Percentiles rank a stretch among this genome's conserved stretches.
phyloP scores from a whole-genome alignment of 352 stramenopile species.

The Globisporangium echinulatum region DNA sequence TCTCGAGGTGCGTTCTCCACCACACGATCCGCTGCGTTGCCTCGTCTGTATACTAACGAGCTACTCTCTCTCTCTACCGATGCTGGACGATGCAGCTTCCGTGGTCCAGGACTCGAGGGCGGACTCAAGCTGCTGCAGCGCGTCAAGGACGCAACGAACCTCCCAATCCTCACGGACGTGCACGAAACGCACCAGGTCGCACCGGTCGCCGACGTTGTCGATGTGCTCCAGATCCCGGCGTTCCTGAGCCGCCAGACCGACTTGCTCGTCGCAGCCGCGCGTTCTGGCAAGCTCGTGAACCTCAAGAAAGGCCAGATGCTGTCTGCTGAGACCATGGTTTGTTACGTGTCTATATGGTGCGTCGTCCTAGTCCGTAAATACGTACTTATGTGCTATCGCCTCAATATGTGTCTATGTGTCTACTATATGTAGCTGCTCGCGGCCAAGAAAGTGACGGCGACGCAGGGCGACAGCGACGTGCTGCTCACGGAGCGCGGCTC shows the following conservation, averaged over 20 bases:
- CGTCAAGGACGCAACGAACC: conserved; percentile 63
- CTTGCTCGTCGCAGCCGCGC: conserved; percentile 70
- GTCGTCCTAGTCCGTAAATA: background rate
- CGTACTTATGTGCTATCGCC: background rate
- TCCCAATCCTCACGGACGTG: conserved; percentile 81
- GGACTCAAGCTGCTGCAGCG: conserved; percentile 66
- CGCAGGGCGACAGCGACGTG: conserved; percentile 62
- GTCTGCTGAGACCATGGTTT: conserved; percentile 68
- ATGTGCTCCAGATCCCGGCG: conserved; percentile 85
- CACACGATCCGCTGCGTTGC: too few relatives aligned
- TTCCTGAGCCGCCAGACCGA: conserved; percentile 89
- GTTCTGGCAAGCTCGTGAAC: conserved; percentile 73
- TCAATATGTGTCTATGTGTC: background rate
- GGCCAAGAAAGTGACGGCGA: conserved; percentile 61
- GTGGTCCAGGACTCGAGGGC: conserved; percentile 60
- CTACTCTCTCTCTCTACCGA: too few relatives aligned
- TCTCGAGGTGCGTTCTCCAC: conserved; percentile 27
- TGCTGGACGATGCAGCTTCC: conserved; percentile 33
- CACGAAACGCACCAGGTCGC: conserved; percentile 82
- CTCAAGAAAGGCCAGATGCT: conserved; percentile 89
- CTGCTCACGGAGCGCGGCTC: conserved; percentile 82
- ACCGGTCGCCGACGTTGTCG: conserved; percentile 54
- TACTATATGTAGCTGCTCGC: conserved; percentile 41
- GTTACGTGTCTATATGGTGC: background rate
- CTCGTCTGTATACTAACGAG: too few relatives aligned